A percentile compares a stretch with the other conserved stretches of the same genome.
Evolutionary conservation across 495 filamentous ascomycete species (phyloP).

Genomic region (Tuber brumale): DNA sequence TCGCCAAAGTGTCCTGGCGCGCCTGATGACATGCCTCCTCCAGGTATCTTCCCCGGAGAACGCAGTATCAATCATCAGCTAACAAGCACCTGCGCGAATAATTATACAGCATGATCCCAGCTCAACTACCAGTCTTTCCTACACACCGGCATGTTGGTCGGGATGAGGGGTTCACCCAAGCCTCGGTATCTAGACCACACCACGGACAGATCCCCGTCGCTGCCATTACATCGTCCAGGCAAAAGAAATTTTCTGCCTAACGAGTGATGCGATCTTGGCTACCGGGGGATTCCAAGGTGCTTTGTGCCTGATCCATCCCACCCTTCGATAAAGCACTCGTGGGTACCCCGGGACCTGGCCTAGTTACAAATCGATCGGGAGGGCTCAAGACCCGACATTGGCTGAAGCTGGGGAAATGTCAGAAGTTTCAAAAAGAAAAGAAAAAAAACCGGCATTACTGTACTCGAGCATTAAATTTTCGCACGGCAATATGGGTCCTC

Average conservation of each 20-base stretch:
- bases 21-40: not conserved
- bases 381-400: not conserved
- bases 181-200: not conserved
- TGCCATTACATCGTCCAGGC: not conserved
- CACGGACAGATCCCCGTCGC: not conserved
- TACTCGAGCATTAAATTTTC: not conserved
- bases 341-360: not conserved
- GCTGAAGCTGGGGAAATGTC: not conserved
- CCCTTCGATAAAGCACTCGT: not conserved
- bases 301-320: not conserved
- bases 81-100: not conserved
- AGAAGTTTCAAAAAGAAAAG: not conserved
- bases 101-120: not conserved
- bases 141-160: not conserved
- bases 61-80: not conserved
- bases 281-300: not conserved
- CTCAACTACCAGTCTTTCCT: not conserved
- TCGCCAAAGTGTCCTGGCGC: not conserved
- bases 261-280: not conserved
- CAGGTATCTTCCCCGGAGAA: not conserved
- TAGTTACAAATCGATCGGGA: not conserved
- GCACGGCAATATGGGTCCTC: not conserved
- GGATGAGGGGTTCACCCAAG: not conserved
- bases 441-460: not conserved
- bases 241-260: not conserved